phyloP scores from a whole-genome alignment of 2,329 filamentous ascomycete genomes.

The Xylariaceae sp. region DNA sequence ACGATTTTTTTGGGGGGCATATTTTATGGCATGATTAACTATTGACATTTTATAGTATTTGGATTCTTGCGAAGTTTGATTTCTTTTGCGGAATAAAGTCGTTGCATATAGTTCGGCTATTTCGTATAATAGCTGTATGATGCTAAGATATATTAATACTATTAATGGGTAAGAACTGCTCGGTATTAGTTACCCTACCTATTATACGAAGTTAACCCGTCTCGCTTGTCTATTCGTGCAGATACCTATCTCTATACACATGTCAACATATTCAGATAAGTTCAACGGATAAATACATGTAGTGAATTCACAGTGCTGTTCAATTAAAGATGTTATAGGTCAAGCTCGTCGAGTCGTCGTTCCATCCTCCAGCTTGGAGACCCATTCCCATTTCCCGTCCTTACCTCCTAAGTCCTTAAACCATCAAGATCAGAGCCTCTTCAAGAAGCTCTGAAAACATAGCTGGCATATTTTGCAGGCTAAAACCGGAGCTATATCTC shows the following conservation, averaged over 20 bases:
- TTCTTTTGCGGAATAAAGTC: conserved; percentile 30
- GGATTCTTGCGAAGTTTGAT: conserved; percentile 21
- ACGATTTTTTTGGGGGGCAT: conserved; percentile 31
- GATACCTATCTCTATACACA: conserved; percentile 26
- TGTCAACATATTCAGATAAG: conserved; percentile 3
- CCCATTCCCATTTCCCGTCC: conserved; percentile 34
- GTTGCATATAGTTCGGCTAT: conserved; percentile 30
- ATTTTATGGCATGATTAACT: conserved; percentile 32
- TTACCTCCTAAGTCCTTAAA: conserved; percentile 33
- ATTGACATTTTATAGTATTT: conserved; percentile 30
- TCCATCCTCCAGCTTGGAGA: conserved; percentile 40
- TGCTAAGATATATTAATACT: conserved; percentile 31
- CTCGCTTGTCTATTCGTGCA: conserved; percentile 29
- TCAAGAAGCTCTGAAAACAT: conserved; percentile 42
- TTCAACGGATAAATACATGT: not conserved
- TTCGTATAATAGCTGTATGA: conserved; percentile 23
- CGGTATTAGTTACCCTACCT: conserved; percentile 20
- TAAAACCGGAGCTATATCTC: conserved; percentile 43
- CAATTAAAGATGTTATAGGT: conserved; percentile 46
- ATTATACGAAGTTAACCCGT: conserved; percentile 26
- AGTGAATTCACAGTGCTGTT: conserved; percentile 39
- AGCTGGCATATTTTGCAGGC: conserved; percentile 39
- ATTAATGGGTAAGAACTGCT: conserved; percentile 17
- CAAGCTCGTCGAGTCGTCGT: conserved; percentile 42
- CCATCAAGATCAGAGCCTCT: conserved; percentile 40